Evolutionary conservation across 1,284 basidiomycete genomes (phyloP).

Genomic region (Ceratobasidium sp.): DNA sequence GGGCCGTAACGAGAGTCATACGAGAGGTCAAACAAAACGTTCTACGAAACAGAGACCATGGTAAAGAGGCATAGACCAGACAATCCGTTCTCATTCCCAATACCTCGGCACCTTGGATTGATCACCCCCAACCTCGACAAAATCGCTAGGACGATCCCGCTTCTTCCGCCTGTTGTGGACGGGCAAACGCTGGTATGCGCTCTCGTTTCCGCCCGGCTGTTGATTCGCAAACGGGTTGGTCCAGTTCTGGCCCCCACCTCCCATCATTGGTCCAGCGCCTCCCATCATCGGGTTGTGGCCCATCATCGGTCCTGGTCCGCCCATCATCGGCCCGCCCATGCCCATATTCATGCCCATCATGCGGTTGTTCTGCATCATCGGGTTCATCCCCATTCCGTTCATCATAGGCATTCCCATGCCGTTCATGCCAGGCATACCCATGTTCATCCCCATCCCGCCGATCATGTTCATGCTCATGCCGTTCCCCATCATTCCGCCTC

Average conservation of each 20-base stretch:
- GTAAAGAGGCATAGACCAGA: background rate
- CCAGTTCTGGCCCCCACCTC: slow-evolving; percentile 31
- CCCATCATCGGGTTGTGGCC: slow-evolving; percentile 37
- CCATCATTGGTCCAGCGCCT: slow-evolving; percentile 16
- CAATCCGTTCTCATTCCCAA: slow-evolving; percentile 68
- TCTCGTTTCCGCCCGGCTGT: slow-evolving; percentile 74
- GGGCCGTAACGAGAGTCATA: background rate
- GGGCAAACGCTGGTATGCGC: slow-evolving; percentile 84
- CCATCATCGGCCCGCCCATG: slow-evolving; percentile 29
- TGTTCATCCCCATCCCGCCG: slow-evolving; percentile 16
- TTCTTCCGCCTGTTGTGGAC: slow-evolving; percentile 83
- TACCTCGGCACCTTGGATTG: slow-evolving; percentile 76
- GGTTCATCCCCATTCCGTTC: slow-evolving; percentile 36
- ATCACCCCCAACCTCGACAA: slow-evolving; percentile 74
- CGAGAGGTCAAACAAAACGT: background rate
- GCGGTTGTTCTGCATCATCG: slow-evolving; percentile 36
- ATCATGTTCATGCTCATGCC: slow-evolving; percentile 40
- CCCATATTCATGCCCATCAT: slow-evolving; percentile 39
- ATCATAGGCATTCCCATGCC: slow-evolving; percentile 53
- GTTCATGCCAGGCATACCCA: slow-evolving; percentile 12
- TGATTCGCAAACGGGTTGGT: slow-evolving; percentile 67
- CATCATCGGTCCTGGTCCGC: slow-evolving; percentile 27
- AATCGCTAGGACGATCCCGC: slow-evolving; percentile 83
- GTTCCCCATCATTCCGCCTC: slow-evolving; percentile 21
- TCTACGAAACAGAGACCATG: slow-evolving; percentile 9